Conservation (phyloP, 805 yeast genomes). For the Kodamaea lidongshanica region DNA sequence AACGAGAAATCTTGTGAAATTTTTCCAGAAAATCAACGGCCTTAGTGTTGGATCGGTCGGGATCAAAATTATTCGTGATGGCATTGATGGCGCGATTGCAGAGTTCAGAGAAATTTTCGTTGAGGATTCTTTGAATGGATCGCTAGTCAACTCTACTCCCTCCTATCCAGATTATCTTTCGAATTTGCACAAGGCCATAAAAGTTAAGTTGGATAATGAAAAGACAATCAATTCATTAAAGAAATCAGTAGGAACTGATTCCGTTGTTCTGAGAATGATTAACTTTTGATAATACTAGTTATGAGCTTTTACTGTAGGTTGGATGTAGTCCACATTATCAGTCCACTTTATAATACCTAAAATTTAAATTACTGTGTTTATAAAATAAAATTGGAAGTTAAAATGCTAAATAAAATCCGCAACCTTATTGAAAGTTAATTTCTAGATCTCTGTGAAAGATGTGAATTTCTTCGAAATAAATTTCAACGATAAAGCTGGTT, state of each 20-base stretch:
- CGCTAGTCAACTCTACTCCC: conserved; percentile 37
- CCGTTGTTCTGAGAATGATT: conserved; percentile 35
- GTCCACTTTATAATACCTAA: no score
- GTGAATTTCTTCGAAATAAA: no score
- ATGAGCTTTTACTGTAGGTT: no score
- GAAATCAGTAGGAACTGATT: conserved; percentile 26
- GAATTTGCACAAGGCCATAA: conserved; percentile 59
- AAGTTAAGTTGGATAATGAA: conserved; percentile 46
- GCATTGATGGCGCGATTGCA: conserved; percentile 52
- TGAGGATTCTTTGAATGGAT: conserved; percentile 57
- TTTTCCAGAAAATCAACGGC: conserved; percentile 39
- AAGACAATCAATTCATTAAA: conserved; percentile 25
- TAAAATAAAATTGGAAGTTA: no score
- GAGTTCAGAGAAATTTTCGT: conserved; percentile 53
- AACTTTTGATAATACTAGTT: no score
- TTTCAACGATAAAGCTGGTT: no score
- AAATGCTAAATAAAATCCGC: no score
- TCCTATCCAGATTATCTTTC: conserved; percentile 64
- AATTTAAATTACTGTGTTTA: no score
- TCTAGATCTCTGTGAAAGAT: no score
- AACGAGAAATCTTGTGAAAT: conserved; percentile 56
- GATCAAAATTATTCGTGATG: conserved; percentile 58
- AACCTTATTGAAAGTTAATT: no score
- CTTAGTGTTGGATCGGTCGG: conserved; percentile 30
- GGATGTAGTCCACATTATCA: no score